Evolutionary conservation across 1,284 basidiomycete genomes (phyloP).

Genomic region (Xerocomus nothofagi): DNA sequence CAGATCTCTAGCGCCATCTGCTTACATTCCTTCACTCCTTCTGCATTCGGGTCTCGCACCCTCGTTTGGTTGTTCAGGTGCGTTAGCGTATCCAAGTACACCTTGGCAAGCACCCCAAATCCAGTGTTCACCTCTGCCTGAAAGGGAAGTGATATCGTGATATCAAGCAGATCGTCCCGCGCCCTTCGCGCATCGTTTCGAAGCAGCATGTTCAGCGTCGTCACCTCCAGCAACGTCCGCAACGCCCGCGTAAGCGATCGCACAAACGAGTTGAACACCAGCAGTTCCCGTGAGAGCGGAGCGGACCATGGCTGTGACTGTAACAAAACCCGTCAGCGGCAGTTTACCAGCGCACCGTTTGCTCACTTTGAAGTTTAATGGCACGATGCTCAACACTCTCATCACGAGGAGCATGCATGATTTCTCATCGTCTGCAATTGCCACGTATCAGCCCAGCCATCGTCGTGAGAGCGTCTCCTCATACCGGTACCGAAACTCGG

Average conservation of each 20-base stretch:
- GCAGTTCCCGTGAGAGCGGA: conserved; percentile 90
- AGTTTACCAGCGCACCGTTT: no score
- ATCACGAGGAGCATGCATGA: conserved; percentile 93
- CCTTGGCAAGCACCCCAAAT: conserved; percentile 96
- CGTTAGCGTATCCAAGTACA: conserved; percentile 89
- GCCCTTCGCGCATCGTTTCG: conserved; percentile 82
- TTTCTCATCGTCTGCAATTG: conserved; percentile 79
- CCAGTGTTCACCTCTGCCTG: conserved; percentile 97
- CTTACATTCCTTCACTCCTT: conserved; percentile 83
- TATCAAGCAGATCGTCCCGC: conserved; percentile 91
- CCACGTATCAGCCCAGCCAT: conserved; percentile 17
- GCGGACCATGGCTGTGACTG: conserved; percentile 89
- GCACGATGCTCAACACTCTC: conserved; percentile 92
- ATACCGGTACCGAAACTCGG: conserved; percentile 89
- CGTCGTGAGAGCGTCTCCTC: conserved; percentile 29
- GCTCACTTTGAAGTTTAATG: conserved; percentile 86
- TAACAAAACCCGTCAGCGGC: conserved; percentile 14
- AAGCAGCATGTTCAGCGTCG: conserved; percentile 89
- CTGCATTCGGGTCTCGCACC: conserved; percentile 72
- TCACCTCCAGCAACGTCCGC: conserved; percentile 88
- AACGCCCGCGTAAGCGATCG: conserved; percentile 87
- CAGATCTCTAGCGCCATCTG: conserved; percentile 86
- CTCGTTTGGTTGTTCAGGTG: conserved; percentile 78
- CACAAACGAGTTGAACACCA: conserved; percentile 98
- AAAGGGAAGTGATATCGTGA: conserved; percentile 89